phyloP scores from a whole-genome alignment of 2,329 filamentous ascomycete species.

The Cladosporium halotolerans region DNA sequence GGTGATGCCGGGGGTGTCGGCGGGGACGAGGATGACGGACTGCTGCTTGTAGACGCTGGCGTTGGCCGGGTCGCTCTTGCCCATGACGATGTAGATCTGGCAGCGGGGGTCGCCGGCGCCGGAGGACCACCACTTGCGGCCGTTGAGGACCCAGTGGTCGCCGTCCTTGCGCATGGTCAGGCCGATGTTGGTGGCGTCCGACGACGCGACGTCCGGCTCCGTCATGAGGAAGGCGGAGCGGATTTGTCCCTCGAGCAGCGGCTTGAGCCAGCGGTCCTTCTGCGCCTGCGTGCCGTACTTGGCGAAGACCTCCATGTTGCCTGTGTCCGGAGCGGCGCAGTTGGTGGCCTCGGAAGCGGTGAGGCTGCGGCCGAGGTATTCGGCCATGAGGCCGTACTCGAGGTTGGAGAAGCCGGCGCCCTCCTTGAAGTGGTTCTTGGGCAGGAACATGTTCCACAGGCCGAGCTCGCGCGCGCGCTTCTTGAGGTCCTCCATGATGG shows the following conservation, averaged over 20 bases:
- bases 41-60: conserved; percentile 79
- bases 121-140: conserved; percentile 98
- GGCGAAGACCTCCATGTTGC: conserved; percentile 48
- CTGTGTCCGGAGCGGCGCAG: conserved; percentile 43
- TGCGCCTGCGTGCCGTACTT: conserved; percentile 47
- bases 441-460: conserved; percentile 97
- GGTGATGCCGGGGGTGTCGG: conserved; percentile 75
- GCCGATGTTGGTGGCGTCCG: conserved; percentile 45
- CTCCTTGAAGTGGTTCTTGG: conserved; percentile 90
- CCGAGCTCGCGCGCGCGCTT: conserved; percentile 72
- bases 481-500: conserved; percentile 85
- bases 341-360: conserved; percentile 87
- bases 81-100: conserved; percentile 93
- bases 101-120: conserved; percentile 90
- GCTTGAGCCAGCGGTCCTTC: conserved; percentile 46
- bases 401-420: conserved; percentile 91
- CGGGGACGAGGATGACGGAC: conserved; percentile 84
- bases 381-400: conserved; percentile 96
- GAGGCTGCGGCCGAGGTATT: conserved; percentile 82
- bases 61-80: conserved; percentile 75
- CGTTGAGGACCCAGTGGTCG: conserved; percentile 85
- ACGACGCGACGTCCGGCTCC: conserved; percentile 54
- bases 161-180: conserved; percentile 77
- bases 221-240: conserved; percentile 47
- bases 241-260: conserved; percentile 44